Evolutionary conservation across 441 rosid genomes (phyloP).

Genomic region (Populus hybrid): DNA sequence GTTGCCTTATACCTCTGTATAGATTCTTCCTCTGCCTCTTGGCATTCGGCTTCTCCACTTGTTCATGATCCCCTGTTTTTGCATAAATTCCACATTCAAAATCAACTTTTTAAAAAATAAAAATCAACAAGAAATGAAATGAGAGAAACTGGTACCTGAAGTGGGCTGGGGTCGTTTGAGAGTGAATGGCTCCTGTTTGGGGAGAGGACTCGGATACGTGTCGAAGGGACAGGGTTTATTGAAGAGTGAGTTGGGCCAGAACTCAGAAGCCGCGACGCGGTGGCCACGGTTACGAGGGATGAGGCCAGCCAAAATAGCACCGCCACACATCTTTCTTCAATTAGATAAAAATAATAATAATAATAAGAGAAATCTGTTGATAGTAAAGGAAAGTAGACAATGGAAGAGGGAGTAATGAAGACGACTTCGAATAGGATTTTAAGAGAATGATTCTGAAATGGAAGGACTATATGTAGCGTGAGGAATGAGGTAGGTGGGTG

Average conservation of each 20-base stretch:
- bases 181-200: conserved; percentile 14
- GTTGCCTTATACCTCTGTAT: conserved; percentile 80
- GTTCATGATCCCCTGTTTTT: conserved; percentile 30
- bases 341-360: not conserved
- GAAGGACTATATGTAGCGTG: not conserved
- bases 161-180: conserved; percentile 27
- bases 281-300: conserved; percentile 37
- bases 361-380: not conserved
- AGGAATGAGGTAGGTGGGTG: not conserved
- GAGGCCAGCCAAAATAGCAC: conserved; percentile 50
- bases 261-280: conserved; percentile 32
- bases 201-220: conserved; percentile 3
- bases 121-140: not conserved
- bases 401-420: not conserved
- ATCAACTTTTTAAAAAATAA: not conserved
- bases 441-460: not conserved
- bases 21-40: conserved; percentile 74
- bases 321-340: conserved; percentile 58
- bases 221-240: conserved; percentile 24
- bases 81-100: conserved; percentile 22
- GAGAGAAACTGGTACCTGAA: conserved; percentile 31
- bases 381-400: not conserved
- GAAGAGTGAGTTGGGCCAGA: conserved; percentile 43
- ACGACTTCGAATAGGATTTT: not conserved
- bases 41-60: conserved; percentile 28